Evolutionary conservation across 495 filamentous ascomycete genomes (phyloP), one percentile per base, ranked within the genome.

Genomic region (Hyaloscypha hepaticicola): DNA sequence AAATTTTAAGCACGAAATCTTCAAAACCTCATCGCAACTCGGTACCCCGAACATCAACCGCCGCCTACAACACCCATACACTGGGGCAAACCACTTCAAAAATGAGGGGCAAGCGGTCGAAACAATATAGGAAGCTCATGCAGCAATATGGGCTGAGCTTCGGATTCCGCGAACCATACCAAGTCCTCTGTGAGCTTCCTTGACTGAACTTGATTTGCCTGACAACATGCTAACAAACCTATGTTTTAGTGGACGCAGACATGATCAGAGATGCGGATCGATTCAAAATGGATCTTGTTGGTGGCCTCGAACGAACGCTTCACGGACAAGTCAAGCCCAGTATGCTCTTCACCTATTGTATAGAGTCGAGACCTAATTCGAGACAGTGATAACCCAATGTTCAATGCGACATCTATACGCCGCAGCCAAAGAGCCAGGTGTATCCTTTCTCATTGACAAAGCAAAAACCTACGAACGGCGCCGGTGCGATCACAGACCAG

Each of bases 81-180:
- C 33, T 9, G 9, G 5, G 22, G 5, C 16, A 9, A 50, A 26
- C 26, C 33, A 52, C 12, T 21, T 16, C 34, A 63, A 85, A 73
- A 66, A 96, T 96, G 92, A 85, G 90, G 72, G 93, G 91, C 63
- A 97, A 97, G 76, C 87, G 95, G 66, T 88, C 90, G 7, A 99
- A 97, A 80, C 90, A 92, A 74, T 99, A 98, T 77, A 88, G 91
- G 72, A 96, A 96, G 86, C 84, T 97, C 63, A 97, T 99, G 92
- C 86, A 90, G 69, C 87, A 93, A 72, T 98, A 92, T 85, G 85
- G 85, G 71, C 79, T 92, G 65, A 84, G 82, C 55, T 96, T 93
- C 68, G 88, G 88, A 25, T 97, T 96, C 75, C 90, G 93, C 61
- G 90, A 93, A 73, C 92, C 94, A 6, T 98, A 97, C 73, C 94